Conservation (phyloP, 2,329 filamentous ascomycete genomes). For the Colletotrichum sp. region DNA sequence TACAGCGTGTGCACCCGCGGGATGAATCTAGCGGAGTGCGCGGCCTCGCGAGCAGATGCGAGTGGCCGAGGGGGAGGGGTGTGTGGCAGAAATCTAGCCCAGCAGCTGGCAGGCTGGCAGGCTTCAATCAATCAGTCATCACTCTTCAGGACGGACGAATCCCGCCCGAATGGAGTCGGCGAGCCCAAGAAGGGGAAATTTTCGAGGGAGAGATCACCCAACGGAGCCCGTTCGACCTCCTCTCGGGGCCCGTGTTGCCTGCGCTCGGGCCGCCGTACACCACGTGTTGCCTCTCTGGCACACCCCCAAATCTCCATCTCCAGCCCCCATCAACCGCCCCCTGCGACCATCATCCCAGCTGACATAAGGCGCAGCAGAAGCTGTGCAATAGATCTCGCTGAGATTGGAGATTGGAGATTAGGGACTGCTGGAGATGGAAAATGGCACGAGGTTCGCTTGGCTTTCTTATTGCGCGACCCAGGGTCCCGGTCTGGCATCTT, state of each 20-base stretch:
- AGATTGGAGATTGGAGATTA: constrained; percentile 14
- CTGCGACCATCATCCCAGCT: constrained; percentile 3
- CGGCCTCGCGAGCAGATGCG: constrained; percentile 7
- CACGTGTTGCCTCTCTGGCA: constrained; percentile 1
- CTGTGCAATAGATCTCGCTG: constrained; percentile 1
- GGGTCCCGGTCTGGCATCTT: neutral
- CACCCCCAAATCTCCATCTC: neutral
- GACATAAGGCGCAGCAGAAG: constrained; percentile 10
- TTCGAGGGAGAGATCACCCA: neutral
- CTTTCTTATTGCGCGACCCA: neutral
- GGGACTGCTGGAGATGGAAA: neutral
- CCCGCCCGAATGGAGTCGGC: neutral
- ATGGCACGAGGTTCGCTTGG: constrained; percentile 7
- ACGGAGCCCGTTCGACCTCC: neutral
- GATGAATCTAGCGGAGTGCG: neutral
- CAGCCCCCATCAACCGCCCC: neutral
- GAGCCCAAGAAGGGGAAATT: neutral
- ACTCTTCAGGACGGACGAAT: neutral
- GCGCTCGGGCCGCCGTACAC: neutral
- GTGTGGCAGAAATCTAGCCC: neutral
- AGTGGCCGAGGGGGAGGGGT: neutral
- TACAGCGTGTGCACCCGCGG: neutral
- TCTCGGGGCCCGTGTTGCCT: neutral
- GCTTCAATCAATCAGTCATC: neutral
- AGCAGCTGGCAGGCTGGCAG: neutral